A percentile compares a stretch with the other conserved stretches of the same genome.
These are phyloP conservation scores for Exsudoporus frostii DNA, from an alignment of 768 basidiomycete species.

Conservation along the genomic window DNA sequence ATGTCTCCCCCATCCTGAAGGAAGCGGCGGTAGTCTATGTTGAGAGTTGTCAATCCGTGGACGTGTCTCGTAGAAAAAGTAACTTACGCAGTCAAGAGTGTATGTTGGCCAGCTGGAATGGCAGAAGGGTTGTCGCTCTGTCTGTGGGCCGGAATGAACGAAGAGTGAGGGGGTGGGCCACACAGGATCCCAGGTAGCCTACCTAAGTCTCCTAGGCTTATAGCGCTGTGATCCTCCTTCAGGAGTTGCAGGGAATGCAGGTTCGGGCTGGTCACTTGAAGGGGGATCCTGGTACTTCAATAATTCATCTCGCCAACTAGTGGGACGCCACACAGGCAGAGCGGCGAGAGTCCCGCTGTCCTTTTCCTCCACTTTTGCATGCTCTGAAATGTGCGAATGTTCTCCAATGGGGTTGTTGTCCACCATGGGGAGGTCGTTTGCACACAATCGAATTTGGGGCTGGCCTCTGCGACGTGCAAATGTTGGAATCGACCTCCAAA, in stretches of 20 bases:
- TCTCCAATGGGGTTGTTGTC: neutral
- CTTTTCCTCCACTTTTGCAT: neutral
- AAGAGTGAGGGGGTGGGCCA: neutral
- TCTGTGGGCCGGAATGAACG: neutral
- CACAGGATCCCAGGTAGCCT: neutral
- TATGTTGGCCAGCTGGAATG: constrained; percentile 7
- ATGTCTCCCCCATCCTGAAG: constrained; percentile 5
- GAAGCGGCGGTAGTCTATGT: neutral
- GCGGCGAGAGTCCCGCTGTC: neutral
- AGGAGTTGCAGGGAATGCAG: constrained; percentile 1
- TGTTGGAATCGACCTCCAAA: constrained; percentile 5
- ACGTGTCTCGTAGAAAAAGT: neutral
- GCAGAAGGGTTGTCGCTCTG: neutral
- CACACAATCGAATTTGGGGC: neutral
- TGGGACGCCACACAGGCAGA: neutral
- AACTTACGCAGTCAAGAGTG: constrained; percentile 6
- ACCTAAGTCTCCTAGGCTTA: neutral
- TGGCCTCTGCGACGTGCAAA: neutral
- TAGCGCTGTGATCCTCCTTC: constrained; percentile 12
- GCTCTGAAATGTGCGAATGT: neutral
- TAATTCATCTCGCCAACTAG: neutral
- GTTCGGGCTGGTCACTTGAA: neutral
- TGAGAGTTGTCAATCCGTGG: neutral
- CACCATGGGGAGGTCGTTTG: neutral
- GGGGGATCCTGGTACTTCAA: neutral